These are phyloP conservation scores for Xylaria sp. DNA, from an alignment of 2,329 filamentous ascomycete species.

Conservation along the genomic window DNA sequence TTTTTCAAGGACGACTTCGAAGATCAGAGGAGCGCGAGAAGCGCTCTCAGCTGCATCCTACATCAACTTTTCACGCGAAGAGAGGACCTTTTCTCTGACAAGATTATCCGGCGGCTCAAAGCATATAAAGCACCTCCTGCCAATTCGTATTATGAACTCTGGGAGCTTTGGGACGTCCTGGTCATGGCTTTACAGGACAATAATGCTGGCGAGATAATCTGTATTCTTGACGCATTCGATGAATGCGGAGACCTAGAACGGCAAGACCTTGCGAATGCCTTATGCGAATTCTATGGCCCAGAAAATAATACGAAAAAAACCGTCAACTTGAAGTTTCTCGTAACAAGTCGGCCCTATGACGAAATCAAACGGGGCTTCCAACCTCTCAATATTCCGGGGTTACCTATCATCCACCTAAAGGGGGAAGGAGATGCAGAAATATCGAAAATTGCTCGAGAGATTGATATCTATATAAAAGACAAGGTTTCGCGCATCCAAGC, in stretches of 20 bases:
- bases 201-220: slow-evolving; percentile 13
- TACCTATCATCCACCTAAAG: slow-evolving; percentile 1
- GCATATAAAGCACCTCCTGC: slow-evolving; percentile 20
- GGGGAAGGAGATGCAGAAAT: slow-evolving; percentile 2
- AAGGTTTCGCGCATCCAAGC: background rate
- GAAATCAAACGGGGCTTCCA: background rate
- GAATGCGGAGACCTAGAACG: slow-evolving; percentile 7
- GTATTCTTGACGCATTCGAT: slow-evolving; percentile 15
- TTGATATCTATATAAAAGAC: slow-evolving; percentile 5
- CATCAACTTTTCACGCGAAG: slow-evolving; percentile 45
- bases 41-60: slow-evolving; percentile 31
- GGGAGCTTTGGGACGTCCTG: slow-evolving; percentile 29
- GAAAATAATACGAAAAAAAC: background rate
- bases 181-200: background rate
- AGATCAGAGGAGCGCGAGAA: slow-evolving; percentile 33
- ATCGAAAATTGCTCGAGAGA: slow-evolving; percentile 3
- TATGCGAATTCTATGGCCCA: background rate
- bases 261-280: background rate
- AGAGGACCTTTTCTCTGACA: slow-evolving; percentile 31
- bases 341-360: slow-evolving; percentile 6
- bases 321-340: slow-evolving; percentile 10
- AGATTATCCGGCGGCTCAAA: slow-evolving; percentile 31
- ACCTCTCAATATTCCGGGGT: background rate
- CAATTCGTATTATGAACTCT: slow-evolving; percentile 38
- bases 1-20: slow-evolving; percentile 52